phyloP scores from a whole-genome alignment of 225 moss, liverwort and hornwort species.

The Lunularia cruciata region DNA sequence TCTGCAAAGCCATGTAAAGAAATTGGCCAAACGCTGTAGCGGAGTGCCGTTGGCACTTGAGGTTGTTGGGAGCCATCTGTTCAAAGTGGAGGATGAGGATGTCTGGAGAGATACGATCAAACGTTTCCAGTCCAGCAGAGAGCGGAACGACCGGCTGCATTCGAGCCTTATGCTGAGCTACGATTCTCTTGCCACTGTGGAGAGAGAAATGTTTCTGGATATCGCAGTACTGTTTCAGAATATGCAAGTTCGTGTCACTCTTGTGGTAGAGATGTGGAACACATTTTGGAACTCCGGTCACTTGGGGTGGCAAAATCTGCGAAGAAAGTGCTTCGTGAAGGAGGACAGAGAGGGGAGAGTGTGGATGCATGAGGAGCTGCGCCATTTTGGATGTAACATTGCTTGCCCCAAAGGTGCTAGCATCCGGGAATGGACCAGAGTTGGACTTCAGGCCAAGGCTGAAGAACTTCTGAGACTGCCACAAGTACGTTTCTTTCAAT shows the following conservation, averaged over 20 bases:
- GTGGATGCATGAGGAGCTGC: not conserved
- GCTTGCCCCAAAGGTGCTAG: no score
- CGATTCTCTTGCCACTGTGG: not conserved
- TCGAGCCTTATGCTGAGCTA: not conserved
- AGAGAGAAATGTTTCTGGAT: not conserved
- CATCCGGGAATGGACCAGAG: no score
- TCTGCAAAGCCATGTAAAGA: not conserved
- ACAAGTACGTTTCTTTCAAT: no score
- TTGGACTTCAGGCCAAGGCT: no score
- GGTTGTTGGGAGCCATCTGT: not conserved
- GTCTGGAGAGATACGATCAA: not conserved
- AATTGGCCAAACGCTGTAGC: not conserved
- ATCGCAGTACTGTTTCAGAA: not conserved
- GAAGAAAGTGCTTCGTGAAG: not conserved
- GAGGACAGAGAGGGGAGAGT: not conserved
- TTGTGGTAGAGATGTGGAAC: not conserved
- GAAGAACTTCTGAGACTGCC: no score
- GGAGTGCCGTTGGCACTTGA: not conserved
- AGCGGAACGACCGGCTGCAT: not conserved
- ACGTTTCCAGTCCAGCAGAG: not conserved
- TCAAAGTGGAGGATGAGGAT: not conserved
- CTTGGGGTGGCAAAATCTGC: not conserved
- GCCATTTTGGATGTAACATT: not conserved
- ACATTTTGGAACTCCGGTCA: not conserved
- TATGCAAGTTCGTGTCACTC: not conserved